Evolutionary conservation across 2,329 filamentous ascomycete species (phyloP), one percentile per base, ranked within the genome.

Genomic region (Cladosporium oxysporum): DNA sequence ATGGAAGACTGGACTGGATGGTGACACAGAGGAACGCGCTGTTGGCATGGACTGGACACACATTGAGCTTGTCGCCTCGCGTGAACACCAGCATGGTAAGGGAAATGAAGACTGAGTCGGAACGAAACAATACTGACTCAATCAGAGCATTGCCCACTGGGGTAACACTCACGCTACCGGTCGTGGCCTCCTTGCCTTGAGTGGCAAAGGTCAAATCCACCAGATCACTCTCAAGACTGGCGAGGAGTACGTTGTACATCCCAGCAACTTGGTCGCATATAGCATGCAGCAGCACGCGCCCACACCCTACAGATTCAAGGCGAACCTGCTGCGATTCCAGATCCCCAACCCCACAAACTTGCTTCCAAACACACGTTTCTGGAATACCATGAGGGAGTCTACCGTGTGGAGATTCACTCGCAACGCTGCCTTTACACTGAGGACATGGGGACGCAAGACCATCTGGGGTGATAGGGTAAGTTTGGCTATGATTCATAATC

Each of bases 1-100:
- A 99, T 81, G 95, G 95, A 66, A 92, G 93, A 5, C 89, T 93
- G 66, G 95, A 99, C 80, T 99, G 95, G 94, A 91, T 97, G 83
- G 83, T 99, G 10, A 87, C 92, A 7, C 93, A 98, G 77, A 87
- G 92, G 68, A 90, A 91, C 70, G 93, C 93, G 1, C 83, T 99
- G 62, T 84, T 98, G n/a, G 95, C 95, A 64, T 99, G 95, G 95
- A 97, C 94, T 0, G 95, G 95, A 31, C 91, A 96, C 76, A 93
- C 92, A 0, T 83, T 99, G 64, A 83, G 84, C 18, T 85, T 95
- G 53, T 88, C 88, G 41, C 92, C 93, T 2, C 89, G 88, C 57
- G 83, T 96, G 70, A 93, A 93, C 72, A 85, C 85, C 52, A 85
- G 86, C 69, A 85, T 97, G 75, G 89, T 86, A 74, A 66, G 79